Evolutionary conservation across 2,329 filamentous ascomycete species (phyloP), one percentile per base, ranked within the genome.

Genomic region (Onygenales sp.): DNA sequence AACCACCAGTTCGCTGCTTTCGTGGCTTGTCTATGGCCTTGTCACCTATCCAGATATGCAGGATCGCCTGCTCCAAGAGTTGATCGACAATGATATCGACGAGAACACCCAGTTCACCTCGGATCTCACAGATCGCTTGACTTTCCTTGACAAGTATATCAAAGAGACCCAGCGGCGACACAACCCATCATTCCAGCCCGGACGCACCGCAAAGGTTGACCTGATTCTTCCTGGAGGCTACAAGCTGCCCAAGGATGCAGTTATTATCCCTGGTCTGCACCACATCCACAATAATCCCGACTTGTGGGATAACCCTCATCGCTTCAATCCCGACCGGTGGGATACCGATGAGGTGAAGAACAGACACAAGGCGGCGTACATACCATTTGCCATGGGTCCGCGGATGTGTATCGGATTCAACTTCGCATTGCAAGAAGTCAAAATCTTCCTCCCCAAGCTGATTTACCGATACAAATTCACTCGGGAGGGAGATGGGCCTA

Each of bases 401-500:
- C 70, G 82, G 1, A 76, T 75, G 67, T 85, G 82, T 56, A 79
- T 85, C 52, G 82, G 81, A 0, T 84, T 83, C 73, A 84, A 83
- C 65, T 83, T 84, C 63, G 82, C 81, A 0, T 67, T 84, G 6
- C 74, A 77, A 54, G 80, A 85, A 64, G 71, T 83, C 54, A 83
- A 83, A 68, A 71, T 82, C 36, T 39, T 39, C 6, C 36, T 39
- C 13, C 36, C 36, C 9, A 39, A 39, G 36, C 1, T 39, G 36
- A 39, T 39, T n/a, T 39, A 39, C 36, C 36, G 36, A 39, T 39
- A 39, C 36, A 39, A 39, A n/a, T 39, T 39, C 36, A n/a, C 13
- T 39, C 36, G 36, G 13, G 36, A 39, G 36, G 36, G 36, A 39
- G 36, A 39, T n/a, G 36, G 36, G 36, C 36, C 36, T 10, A 39